These are phyloP conservation scores for Suhomyces maxii DNA, from an alignment of 1,139 yeast species.

Conservation along the genomic window DNA sequence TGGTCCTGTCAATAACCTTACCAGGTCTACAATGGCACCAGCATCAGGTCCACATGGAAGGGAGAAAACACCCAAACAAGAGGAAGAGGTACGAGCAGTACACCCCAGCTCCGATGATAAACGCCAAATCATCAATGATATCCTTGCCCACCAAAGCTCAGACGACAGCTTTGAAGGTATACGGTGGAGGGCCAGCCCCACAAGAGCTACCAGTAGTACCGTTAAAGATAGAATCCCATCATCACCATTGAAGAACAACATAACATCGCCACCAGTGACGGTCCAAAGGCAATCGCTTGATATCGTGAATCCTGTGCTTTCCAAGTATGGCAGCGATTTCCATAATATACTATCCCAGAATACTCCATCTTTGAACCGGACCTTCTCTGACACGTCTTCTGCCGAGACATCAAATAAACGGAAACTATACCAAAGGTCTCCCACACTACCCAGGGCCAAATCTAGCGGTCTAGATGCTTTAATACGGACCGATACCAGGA, in stretches of 20 bases:
- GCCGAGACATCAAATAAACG: conserved; percentile 11
- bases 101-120: conserved; percentile 5
- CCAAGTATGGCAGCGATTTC: conserved; percentile 39
- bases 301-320: conserved; percentile 33
- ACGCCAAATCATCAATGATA: conserved; percentile 3
- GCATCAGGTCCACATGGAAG: neutral
- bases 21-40: conserved; percentile 2
- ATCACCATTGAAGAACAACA: conserved; percentile 37
- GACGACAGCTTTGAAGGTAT: conserved; percentile 51
- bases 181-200: conserved; percentile 42
- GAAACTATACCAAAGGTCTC: conserved; percentile 16
- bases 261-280: conserved; percentile 14
- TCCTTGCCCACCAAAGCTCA: conserved; percentile 33
- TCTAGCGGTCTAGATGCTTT: conserved; percentile 27
- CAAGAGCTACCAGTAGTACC: conserved; percentile 2
- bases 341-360: conserved; percentile 26
- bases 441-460: conserved; percentile 29
- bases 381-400: conserved; percentile 29
- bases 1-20: conserved; percentile 35
- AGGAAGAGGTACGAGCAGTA: neutral
- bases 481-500: conserved; percentile 5
- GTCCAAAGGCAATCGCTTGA: conserved; percentile 18
- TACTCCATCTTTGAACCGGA: conserved; percentile 22
- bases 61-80: neutral
- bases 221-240: conserved; percentile 21